Base-by-base conservation (phyloP, 192 early-diverging fungal species). In the Chytriomyces sp. region DNA sequence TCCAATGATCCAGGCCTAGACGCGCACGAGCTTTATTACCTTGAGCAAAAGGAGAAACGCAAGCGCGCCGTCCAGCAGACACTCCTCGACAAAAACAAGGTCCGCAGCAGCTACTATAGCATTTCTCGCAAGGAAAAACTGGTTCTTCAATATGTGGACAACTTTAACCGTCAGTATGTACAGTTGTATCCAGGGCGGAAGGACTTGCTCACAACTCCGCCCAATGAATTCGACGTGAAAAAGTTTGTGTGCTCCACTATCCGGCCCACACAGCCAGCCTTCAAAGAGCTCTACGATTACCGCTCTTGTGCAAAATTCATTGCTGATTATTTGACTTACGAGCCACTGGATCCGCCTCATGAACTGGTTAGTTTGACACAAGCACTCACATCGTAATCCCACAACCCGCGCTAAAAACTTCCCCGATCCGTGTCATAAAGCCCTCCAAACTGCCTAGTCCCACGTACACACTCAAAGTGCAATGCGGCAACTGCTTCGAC, bases 211-310 rank as follows among this genome's bases (percentile, higher is more conserved):
- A 52, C 86, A 30, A 72, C 40, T 31, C 84, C 80, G 6, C 34
- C 62, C 19, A 88, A 88, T 58, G 84, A 88, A 67, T 88, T 84
- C 77, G 83, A 85, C 7, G 55, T 86, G 5, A 76, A 86, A 78
- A 88, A 88, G 78, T 88, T 86, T 70, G 84, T 88, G 5, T 84
- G 86, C 58, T 81, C 84, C 14, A 81, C 79, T 1, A 78, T 88
- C 30, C 59, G 86, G 31, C 84, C 84, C 0, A 84, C 86, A 2
- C 81, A 88, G 62, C 75, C 84, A 36, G 79, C 82, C 0, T 83
- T 83, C 72, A 81, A 82, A 28, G 79, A 86, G 56, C 70, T 86
- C 10, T 88, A 86, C 56, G 84, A 86, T 62, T 88, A 86, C 58
- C 68, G 78, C 41, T 62, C 72, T 3, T 88, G 86, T 71, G 82